phyloP scores from a whole-genome alignment of 2,329 filamentous ascomycete species.

The Colletotrichum australisinense region DNA sequence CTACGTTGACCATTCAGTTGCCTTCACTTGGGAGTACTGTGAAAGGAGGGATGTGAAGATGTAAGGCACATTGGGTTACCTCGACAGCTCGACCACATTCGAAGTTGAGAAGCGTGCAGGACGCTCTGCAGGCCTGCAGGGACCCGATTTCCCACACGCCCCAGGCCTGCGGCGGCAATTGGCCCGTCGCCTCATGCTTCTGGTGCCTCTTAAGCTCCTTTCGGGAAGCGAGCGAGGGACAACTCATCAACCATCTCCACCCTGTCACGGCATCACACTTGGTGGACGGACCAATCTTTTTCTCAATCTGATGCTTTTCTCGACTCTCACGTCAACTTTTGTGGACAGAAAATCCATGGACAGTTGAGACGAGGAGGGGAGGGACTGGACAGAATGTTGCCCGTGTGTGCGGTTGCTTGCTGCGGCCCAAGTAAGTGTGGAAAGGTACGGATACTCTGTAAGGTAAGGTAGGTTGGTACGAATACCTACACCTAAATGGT shows the following conservation, averaged over 20 bases:
- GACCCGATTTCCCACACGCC: conserved; percentile 25
- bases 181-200: conserved; percentile 20
- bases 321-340: neutral
- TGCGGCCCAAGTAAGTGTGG: too few species aligned
- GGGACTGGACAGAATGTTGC: neutral
- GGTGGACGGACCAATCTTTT: neutral
- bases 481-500: too few species aligned
- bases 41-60: neutral
- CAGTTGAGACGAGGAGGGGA: neutral
- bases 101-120: neutral
- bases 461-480: too few species aligned
- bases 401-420: neutral
- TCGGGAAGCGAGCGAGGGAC: conserved; percentile 34
- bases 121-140: neutral
- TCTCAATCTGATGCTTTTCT: neutral
- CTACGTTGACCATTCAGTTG: too few species aligned
- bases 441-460: too few species aligned
- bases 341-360: neutral
- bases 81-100: neutral
- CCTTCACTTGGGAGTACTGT: neutral
- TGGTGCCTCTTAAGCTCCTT: conserved; percentile 22
- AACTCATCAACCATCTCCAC: conserved; percentile 35
- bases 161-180: conserved; percentile 34
- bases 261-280: conserved; percentile 5
- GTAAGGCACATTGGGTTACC: neutral